Percentiles rank a stretch among this genome's conserved stretches.
These are phyloP conservation scores for Boletus smithii DNA, from an alignment of 1,284 basidiomycete genomes.

Conservation along the genomic window DNA sequence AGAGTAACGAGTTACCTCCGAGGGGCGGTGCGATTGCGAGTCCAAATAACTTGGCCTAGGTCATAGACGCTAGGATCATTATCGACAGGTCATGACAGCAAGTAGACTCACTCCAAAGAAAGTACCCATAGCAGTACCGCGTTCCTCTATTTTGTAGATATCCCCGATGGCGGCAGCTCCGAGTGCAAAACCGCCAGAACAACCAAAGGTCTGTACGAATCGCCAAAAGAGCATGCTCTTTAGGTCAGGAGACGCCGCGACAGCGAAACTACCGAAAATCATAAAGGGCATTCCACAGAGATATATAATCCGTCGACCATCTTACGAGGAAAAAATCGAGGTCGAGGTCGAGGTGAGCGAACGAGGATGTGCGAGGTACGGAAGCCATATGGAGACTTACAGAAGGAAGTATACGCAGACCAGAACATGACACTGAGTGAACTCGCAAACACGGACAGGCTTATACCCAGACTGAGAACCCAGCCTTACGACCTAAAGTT, in stretches of 20 bases:
- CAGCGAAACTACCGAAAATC: conserved; percentile 42
- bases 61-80: background rate
- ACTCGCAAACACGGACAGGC: conserved; percentile 26
- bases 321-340: conserved; percentile 16
- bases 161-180: conserved; percentile 51
- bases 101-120: conserved; percentile 42
- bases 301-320: conserved; percentile 45
- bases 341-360: background rate
- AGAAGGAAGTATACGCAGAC: conserved; percentile 27
- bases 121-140: conserved; percentile 48
- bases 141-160: conserved; percentile 43
- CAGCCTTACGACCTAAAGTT: background rate
- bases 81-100: background rate
- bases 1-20: conserved; percentile 35
- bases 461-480: conserved; percentile 25
- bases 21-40: conserved; percentile 43
- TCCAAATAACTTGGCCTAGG: conserved; percentile 43
- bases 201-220: conserved; percentile 47
- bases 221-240: conserved; percentile 43
- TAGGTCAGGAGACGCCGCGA: conserved; percentile 37
- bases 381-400: conserved; percentile 17
- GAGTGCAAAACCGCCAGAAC: conserved; percentile 38
- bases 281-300: conserved; percentile 46
- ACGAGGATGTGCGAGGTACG: background rate
- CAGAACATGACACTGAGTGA: conserved; percentile 28